phyloP scores from a whole-genome alignment of 1,284 basidiomycete genomes.

The Sutorius eximius region DNA sequence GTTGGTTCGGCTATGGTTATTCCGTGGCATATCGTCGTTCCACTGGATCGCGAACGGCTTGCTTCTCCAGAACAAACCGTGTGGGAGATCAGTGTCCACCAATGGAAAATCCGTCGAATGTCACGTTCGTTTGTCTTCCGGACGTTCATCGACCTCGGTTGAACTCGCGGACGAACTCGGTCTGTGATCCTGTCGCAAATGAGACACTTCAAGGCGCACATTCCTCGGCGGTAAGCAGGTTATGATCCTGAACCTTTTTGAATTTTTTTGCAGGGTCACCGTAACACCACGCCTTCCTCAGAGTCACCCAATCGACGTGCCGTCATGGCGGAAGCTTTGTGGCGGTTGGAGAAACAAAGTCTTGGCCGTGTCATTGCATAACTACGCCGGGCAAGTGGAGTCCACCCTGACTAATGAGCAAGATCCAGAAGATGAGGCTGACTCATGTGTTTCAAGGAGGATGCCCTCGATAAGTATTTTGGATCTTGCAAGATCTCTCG shows the following conservation, averaged over 20 bases:
- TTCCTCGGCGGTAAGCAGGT: not conserved
- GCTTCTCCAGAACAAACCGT: not conserved
- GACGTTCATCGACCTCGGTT: not conserved
- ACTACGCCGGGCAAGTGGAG: too few relatives aligned
- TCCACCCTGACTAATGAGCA: not conserved
- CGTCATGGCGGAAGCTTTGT: not conserved
- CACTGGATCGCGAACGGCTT: not conserved
- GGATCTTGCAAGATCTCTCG: not conserved
- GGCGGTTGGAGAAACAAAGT: too few relatives aligned
- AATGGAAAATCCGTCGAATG: not conserved
- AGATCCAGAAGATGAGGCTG: not conserved
- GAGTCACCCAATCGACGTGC: not conserved
- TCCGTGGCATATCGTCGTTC: not conserved
- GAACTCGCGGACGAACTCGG: slow-evolving; percentile 9
- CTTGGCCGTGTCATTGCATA: not conserved
- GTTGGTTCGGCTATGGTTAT: not conserved
- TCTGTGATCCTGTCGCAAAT: not conserved
- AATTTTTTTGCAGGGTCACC: not conserved
- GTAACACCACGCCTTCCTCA: not conserved
- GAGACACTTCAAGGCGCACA: not conserved
- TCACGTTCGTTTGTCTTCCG: not conserved
- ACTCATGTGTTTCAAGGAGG: not conserved
- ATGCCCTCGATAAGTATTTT: not conserved
- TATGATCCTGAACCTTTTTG: not conserved
- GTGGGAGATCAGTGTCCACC: not conserved